Base-by-base conservation (phyloP, 352 stramenopile genomes). In the Phytophthora ramorum region DNA sequence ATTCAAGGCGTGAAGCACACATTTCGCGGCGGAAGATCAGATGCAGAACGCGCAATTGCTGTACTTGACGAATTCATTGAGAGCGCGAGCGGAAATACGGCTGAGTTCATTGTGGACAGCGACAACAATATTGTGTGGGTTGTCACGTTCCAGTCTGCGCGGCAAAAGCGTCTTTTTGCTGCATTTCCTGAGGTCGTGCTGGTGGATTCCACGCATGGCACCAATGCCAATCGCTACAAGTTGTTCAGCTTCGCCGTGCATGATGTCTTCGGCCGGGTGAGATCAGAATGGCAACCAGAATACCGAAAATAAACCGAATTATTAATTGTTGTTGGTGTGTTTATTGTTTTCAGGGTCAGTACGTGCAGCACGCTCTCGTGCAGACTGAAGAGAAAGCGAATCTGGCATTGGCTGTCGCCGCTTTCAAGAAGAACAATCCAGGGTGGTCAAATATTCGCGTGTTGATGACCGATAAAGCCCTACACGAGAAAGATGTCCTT, bases 201-300 rank as follows among this genome's bases (percentile, higher is more conserved):
- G 7, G 61, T 64, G 2, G 62, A 65, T 17, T 55, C 53, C 2
- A 60, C 62, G 2, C 62, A 70, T 26, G 35, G 2, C 0, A 70
- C 41, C 0, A 65, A 65, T 7, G 49, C n/a, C 3, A 70, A 70
- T 22, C 26, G 37, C 2, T 44, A 44, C 38, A 20, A 19, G 37
- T 14, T 44, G 1, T 44, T 44, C 16, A 44, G 16, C 8, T 44
- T 44, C 19, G 38, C 38, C 2, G 38, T 44, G 2, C 20, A 50
- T 28, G 26, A 50, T n/a, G 12, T 50, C 1, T 50, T 60, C 24
- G 52, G 50, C 0, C 24, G 17, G 50, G 50, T 66, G 59, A 44
- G 47, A 38, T 13, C 1, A 4, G n/a, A 32, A 52, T 64, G n/a
- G 7, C 20, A 34, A 24, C 30, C 0, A 2, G 17, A 7, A n/a